Evolutionary conservation across 2,329 filamentous ascomycete genomes (phyloP).

Genomic region (Clarireedia sp.): DNA sequence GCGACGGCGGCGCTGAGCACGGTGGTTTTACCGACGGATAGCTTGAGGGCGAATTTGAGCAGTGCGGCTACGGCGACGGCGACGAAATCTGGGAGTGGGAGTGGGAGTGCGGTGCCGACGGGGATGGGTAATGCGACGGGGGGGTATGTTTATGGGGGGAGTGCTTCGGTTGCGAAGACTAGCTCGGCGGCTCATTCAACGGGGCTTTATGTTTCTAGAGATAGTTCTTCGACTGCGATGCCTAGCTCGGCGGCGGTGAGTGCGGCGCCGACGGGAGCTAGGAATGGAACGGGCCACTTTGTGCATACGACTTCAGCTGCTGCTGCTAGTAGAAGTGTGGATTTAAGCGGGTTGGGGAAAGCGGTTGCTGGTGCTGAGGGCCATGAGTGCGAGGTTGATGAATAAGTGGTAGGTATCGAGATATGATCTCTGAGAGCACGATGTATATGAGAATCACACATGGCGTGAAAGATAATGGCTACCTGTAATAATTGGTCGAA

Average conservation of each 20-base stretch:
- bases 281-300: neutral
- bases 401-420: neutral
- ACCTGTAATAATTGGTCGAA: too few species aligned
- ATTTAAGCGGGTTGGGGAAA: neutral
- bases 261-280: neutral
- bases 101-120: neutral
- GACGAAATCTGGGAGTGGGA: too few species aligned
- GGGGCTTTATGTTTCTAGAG: too few species aligned
- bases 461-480: too few species aligned
- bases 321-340: neutral
- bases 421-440: neutral
- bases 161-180: too few species aligned
- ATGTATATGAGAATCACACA: neutral
- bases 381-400: neutral
- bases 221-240: too few species aligned
- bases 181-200: neutral
- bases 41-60: too few species aligned
- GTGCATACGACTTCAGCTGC: neutral
- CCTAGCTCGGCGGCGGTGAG: neutral
- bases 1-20: too few species aligned
- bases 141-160: too few species aligned
- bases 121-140: too few species aligned
- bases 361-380: neutral
- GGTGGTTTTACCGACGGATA: too few species aligned
- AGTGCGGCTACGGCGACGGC: neutral